phyloP scores from a whole-genome alignment of 73 alveolate species.

The Stentor roeselii region DNA sequence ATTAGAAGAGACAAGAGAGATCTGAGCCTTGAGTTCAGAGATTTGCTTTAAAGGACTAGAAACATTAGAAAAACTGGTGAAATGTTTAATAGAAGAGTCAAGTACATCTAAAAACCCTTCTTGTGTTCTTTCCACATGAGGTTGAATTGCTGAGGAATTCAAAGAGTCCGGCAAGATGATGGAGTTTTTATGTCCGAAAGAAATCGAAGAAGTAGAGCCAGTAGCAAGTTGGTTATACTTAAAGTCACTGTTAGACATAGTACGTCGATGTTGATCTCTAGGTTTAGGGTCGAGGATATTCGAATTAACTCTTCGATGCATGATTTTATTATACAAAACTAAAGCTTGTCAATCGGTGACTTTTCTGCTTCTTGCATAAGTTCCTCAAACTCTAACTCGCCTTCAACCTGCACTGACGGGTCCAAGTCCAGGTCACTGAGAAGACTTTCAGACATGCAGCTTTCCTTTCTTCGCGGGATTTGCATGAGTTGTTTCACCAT shows the following conservation, averaged over 20 bases:
- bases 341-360: not conserved
- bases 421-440: not conserved
- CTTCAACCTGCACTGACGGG: not conserved
- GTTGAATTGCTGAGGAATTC: slow-evolving; percentile 1
- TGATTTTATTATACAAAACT: not conserved
- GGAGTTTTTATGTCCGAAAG: not conserved
- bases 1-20: not conserved
- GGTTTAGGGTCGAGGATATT: not conserved
- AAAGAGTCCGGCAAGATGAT: not conserved
- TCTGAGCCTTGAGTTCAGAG: not conserved
- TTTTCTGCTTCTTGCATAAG: not conserved
- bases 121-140: not conserved
- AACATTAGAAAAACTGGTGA: not conserved
- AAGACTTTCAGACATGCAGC: not conserved
- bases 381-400: not conserved
- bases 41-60: not conserved
- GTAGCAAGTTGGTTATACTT: not conserved
- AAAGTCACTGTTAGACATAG: not conserved
- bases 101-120: not conserved
- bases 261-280: not conserved
- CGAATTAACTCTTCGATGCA: not conserved
- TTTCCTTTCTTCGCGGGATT: slow-evolving; percentile 14
- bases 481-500: slow-evolving; percentile 14
- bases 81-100: not conserved
- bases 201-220: not conserved